Conservation (phyloP, 2,329 filamentous ascomycete species). For the Ascocoryne sarcoides region DNA sequence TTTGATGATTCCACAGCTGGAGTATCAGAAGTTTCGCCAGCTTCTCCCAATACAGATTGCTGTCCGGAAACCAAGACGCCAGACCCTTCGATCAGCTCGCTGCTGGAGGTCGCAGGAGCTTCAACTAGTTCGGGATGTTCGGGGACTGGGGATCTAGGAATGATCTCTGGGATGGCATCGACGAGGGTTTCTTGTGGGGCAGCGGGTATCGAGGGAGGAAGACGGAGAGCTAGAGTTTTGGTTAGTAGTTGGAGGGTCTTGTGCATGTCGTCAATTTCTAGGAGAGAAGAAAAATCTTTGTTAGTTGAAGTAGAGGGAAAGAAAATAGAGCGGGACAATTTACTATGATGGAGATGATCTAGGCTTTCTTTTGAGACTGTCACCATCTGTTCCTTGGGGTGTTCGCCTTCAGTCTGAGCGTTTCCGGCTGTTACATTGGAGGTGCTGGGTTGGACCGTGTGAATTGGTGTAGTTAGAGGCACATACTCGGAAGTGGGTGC, state of each 20-base stretch:
- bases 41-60: no score
- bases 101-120: no score
- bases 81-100: no score
- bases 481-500: not conserved
- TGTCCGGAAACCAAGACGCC: no score
- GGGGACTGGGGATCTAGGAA: not conserved
- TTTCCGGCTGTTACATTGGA: no score
- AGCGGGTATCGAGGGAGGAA: not conserved
- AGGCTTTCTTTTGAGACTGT: slow-evolving; percentile 9
- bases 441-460: no score
- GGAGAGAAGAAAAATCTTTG: no score
- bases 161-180: not conserved
- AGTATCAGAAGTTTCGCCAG: not conserved
- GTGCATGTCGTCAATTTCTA: slow-evolving; percentile 13
- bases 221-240: slow-evolving; percentile 1
- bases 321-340: not conserved
- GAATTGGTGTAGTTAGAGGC: no score
- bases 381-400: slow-evolving; percentile 1
- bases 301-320: not conserved
- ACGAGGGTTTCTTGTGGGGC: not conserved
- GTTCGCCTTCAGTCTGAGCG: no score
- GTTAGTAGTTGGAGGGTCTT: slow-evolving; percentile 9
- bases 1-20: not conserved
- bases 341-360: slow-evolving; percentile 11
- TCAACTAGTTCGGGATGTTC: no score